These are phyloP conservation scores for Tolypocladium inflatum DNA, from an alignment of 2,329 filamentous ascomycete genomes.

Conservation along the genomic window DNA sequence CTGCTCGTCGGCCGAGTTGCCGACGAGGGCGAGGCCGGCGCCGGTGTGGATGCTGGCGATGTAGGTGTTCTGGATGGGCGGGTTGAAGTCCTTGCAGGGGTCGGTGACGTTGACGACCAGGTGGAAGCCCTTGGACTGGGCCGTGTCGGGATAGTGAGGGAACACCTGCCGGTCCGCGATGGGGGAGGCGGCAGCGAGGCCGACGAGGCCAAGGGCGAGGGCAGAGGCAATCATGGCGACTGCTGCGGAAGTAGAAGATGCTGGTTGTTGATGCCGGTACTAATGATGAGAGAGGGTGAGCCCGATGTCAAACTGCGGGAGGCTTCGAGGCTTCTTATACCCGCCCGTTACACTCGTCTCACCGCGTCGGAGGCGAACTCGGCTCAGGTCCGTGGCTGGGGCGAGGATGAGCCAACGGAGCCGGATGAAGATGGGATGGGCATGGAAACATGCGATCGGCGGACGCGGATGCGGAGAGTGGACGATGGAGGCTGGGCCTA, in stretches of 20 bases:
- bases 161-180: conserved; percentile 1
- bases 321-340: not conserved
- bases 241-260: not conserved
- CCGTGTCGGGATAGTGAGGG: conserved; percentile 6
- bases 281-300: not conserved
- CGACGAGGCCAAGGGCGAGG: conserved; percentile 7
- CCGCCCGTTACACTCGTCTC: not conserved
- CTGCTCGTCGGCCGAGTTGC: conserved; percentile 19
- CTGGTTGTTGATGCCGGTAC: not conserved
- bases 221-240: conserved; percentile 6
- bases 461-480: not conserved
- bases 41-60: conserved; percentile 30
- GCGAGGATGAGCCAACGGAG: not conserved
- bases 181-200: conserved; percentile 12
- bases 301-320: not conserved
- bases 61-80: conserved; percentile 26
- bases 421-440: not conserved
- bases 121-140: conserved; percentile 20
- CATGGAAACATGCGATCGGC: not conserved
- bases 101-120: conserved; percentile 33
- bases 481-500: not conserved
- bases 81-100: conserved; percentile 21
- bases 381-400: not conserved
- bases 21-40: conserved; percentile 27
- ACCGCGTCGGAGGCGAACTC: not conserved